These are phyloP conservation scores for Colletotrichum caudatum DNA, from an alignment of 2,329 filamentous ascomycete genomes.

Conservation along the genomic window DNA sequence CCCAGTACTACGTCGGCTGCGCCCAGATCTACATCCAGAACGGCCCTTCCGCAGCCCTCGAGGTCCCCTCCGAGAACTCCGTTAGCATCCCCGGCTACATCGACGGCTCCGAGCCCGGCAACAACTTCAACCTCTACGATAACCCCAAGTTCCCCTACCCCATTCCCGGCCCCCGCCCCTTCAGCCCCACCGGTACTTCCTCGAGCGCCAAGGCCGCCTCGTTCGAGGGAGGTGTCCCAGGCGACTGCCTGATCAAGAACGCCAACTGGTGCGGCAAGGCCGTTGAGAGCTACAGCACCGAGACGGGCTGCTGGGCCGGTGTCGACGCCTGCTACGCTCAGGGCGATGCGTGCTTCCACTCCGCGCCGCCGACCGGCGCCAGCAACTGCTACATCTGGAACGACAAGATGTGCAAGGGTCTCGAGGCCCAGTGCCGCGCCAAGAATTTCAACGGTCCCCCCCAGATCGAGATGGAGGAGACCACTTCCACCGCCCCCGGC, in stretches of 20 bases:
- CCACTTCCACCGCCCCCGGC: constrained; percentile 49
- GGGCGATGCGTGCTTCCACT: constrained; percentile 68
- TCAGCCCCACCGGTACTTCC: constrained; percentile 52
- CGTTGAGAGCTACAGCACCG: constrained; percentile 66
- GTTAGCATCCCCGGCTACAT: constrained; percentile 78
- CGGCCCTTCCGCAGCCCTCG: constrained; percentile 58
- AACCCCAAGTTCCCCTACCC: constrained; percentile 65
- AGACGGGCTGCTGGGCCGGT: constrained; percentile 71
- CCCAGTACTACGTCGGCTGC: constrained; percentile 81
- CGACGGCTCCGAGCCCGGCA: constrained; percentile 62
- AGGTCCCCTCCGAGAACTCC: constrained; percentile 60
- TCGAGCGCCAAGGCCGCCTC: constrained; percentile 24
- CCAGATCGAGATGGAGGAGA: constrained; percentile 53
- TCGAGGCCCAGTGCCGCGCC: constrained; percentile 58
- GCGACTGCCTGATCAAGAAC: constrained; percentile 71
- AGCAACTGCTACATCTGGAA: constrained; percentile 72
- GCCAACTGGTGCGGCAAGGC: constrained; percentile 79
- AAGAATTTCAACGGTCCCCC: constrained; percentile 62
- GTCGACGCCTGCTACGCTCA: constrained; percentile 70
- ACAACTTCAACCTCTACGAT: constrained; percentile 75
- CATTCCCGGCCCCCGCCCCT: constrained; percentile 69
- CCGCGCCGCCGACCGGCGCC: constrained; percentile 69
- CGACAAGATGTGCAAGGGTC: constrained; percentile 65
- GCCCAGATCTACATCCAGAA: constrained; percentile 74
- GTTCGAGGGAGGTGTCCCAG: constrained; percentile 65